Percentiles rank a stretch among this genome's conserved stretches.
Conservation (phyloP, 768 basidiomycete genomes). For the Neoboletus brunneissimus region DNA sequence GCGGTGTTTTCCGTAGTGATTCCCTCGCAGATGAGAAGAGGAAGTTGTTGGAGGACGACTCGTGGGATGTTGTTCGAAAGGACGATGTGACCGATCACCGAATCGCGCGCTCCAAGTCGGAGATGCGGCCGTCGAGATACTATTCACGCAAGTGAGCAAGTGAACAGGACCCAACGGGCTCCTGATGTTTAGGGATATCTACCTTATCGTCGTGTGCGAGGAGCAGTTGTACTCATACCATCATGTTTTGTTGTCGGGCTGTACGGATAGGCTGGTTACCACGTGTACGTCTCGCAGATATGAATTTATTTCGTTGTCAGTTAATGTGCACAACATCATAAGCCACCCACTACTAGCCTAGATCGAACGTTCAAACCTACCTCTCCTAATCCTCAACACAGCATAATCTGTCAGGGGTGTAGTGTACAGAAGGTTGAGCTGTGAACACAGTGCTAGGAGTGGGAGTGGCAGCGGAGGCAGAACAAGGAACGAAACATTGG, state of each 20-base stretch:
- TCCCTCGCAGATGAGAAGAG: slow-evolving; percentile 20
- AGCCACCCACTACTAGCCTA: neutral
- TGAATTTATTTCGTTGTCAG: neutral
- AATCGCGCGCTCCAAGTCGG: slow-evolving; percentile 26
- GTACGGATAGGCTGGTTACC: slow-evolving; percentile 1
- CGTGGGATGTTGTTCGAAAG: slow-evolving; percentile 16
- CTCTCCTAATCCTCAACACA: neutral
- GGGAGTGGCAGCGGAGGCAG: neutral
- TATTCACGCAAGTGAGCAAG: slow-evolving; percentile 17
- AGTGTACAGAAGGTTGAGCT: neutral
- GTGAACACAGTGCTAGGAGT: too few species aligned
- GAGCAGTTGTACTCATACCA: neutral
- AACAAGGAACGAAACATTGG: neutral
- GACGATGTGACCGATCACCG: slow-evolving; percentile 6
- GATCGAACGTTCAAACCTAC: neutral
- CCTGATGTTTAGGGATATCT: neutral
- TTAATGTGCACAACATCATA: neutral
- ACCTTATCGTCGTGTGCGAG: neutral
- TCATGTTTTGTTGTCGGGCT: slow-evolving; percentile 1
- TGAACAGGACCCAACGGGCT: too few species aligned
- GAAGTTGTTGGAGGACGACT: slow-evolving; percentile 18
- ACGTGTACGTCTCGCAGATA: neutral
- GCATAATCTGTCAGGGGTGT: neutral
- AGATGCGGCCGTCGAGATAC: slow-evolving; percentile 23
- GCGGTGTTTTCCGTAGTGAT: slow-evolving; percentile 7